Conservation (phyloP, 208 protist genomes). For the Crithidia thermophila region DNA sequence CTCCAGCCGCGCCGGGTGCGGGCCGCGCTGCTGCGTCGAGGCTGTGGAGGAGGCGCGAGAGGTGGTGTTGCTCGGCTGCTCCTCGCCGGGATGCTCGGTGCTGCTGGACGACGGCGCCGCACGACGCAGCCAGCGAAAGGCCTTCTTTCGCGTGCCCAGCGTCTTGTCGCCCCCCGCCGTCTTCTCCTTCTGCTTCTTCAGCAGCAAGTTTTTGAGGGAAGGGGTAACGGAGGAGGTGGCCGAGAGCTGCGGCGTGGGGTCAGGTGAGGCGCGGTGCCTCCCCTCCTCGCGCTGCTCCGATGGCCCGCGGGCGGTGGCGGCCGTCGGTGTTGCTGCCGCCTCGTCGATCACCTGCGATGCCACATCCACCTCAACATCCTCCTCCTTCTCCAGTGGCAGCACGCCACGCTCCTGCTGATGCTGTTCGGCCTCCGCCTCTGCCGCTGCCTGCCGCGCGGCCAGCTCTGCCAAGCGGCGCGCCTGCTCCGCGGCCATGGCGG, state of each 20-base stretch:
- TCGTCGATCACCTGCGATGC: neutral
- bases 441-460: slow-evolving; percentile 8
- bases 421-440: slow-evolving; percentile 4
- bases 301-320: neutral
- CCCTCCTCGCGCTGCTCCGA: neutral
- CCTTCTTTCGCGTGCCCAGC: neutral
- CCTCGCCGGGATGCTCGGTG: neutral
- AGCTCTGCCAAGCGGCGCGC: neutral
- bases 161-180: neutral
- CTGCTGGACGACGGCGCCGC: neutral
- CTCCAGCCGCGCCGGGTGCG: neutral
- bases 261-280: neutral
- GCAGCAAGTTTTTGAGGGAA: neutral
- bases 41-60: slow-evolving; percentile 2
- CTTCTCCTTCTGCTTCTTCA: neutral
- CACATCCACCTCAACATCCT: slow-evolving; percentile 19
- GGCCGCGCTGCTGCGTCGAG: slow-evolving; percentile 9
- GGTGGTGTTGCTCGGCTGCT: neutral
- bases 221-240: neutral
- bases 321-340: neutral
- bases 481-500: slow-evolving; percentile 18
- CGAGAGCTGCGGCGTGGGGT: neutral
- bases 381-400: slow-evolving; percentile 1
- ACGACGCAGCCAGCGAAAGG: slow-evolving; percentile 10
- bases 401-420: neutral